phyloP scores from a whole-genome alignment of 2,329 filamentous ascomycete species.

The Trichoderma sp. region DNA sequence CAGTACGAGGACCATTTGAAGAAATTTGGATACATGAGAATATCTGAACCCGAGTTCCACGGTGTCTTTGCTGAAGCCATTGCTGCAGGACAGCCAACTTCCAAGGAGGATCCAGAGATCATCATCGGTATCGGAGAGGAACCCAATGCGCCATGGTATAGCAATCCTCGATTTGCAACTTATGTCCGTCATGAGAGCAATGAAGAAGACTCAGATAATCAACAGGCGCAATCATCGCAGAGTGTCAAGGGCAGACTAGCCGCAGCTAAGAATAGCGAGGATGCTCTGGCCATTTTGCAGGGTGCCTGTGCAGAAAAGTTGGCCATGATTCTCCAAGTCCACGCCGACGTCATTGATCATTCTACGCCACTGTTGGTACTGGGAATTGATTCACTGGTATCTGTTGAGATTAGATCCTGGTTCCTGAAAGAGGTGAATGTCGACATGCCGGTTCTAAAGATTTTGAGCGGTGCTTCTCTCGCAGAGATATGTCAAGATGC shows the following conservation, averaged over 20 bases:
- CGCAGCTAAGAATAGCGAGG: neutral
- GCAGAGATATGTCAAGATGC: neutral
- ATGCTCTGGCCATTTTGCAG: neutral
- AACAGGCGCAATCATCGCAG: neutral
- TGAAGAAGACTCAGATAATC: neutral
- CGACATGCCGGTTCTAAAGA: neutral
- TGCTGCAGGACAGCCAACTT: neutral
- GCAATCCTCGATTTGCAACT: neutral
- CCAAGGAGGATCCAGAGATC: neutral
- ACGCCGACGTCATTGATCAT: neutral
- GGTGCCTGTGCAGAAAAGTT: neutral
- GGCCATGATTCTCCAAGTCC: neutral
- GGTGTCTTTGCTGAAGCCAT: neutral
- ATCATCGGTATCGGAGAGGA: neutral
- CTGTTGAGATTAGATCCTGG: neutral
- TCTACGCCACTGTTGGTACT: neutral
- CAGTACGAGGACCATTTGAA: neutral
- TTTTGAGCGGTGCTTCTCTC: neutral
- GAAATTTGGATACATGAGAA: neutral
- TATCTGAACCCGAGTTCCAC: neutral
- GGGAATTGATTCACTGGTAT: neutral
- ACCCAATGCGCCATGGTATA: neutral
- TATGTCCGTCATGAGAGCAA: neutral
- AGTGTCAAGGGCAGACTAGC: neutral
- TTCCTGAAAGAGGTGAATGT: neutral